Evolutionary conservation across 2,329 filamentous ascomycete species (phyloP), one percentile per base, ranked within the genome.

Genomic region (Cordyceps pruinosa): DNA sequence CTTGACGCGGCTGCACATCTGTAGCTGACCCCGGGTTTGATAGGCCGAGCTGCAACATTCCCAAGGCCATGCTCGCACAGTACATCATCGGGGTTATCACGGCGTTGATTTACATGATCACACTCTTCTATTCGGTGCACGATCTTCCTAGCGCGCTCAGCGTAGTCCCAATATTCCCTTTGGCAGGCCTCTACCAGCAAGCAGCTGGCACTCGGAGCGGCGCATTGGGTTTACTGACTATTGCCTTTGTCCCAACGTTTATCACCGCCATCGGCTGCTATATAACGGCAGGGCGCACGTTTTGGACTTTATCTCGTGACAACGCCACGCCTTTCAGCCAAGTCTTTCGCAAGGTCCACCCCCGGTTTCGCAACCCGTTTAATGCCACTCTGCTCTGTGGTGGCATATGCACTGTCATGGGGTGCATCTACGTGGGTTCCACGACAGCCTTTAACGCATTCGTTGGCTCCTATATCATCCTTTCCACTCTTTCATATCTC

Each of bases 381-480:
- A 78, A 81, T 60, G 79, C 83, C 0, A 84, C 80, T 0, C 57
- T 85, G 1, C 70, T 75, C 9, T 79, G 79, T 68, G 77, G 48
- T 8, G 45, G 35, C 28, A 50, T 60, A 10, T 73, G 75, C 56
- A 80, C 78, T 0, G 66, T 81, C 21, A 71, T 85, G 0, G 82
- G 80, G 0, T 74, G 72, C 56, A 81, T 86, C 49, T 84, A 84
- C 63, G 74, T 85, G 9, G 81, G 77, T 10, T 78, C 73, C 44
- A 74, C 72, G 1, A 82, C 80, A 0, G 83, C 83, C 0, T 86
- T 86, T 69, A 75, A 76, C 25, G 82, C 82, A 0, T 78, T 85
- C 44, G 76, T 84, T 5, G 80, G 79, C 5, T 78, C 75, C 0
- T 85, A 55, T 45, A 54, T 55, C 17, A 55, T 58, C 28, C 45